Evolutionary conservation across 2,329 filamentous ascomycete genomes (phyloP).

Genomic region (Xylaria sp.): DNA sequence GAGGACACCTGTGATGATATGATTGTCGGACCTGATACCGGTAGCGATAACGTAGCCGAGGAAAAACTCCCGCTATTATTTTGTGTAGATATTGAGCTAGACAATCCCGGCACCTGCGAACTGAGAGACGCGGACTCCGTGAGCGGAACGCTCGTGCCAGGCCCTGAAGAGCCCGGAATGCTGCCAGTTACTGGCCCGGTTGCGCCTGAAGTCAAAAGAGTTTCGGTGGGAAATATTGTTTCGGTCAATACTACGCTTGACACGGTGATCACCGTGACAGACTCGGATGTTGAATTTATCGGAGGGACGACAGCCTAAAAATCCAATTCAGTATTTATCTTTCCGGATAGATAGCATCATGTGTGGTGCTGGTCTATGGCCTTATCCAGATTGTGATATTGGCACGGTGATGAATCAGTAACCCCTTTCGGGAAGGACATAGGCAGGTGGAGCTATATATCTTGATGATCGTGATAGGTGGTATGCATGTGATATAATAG

Average conservation of each 20-base stretch:
- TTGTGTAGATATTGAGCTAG: constrained; percentile 27
- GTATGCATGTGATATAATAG: not conserved
- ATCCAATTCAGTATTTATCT: constrained; percentile 22
- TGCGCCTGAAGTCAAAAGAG: constrained; percentile 40
- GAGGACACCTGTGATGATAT: not conserved
- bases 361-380: not conserved
- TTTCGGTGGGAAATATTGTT: constrained; percentile 39
- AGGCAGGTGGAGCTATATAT: not conserved
- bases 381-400: not conserved
- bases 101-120: not conserved
- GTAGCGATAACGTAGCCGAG: not conserved
- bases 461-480: not conserved
- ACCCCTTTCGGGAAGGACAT: not conserved
- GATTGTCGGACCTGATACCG: constrained; percentile 10
- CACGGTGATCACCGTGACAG: constrained; percentile 35
- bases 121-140: constrained; percentile 19
- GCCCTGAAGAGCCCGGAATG: constrained; percentile 17
- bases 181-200: constrained; percentile 41
- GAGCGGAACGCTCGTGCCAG: constrained; percentile 20
- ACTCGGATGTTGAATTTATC: constrained; percentile 29
- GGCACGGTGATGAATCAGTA: not conserved
- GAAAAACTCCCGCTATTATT: constrained; percentile 10
- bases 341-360: not conserved
- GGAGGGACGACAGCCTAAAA: constrained; percentile 24
- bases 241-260: constrained; percentile 36